Base-by-base conservation (phyloP, 352 stramenopile genomes). In the Globisporangium lucens region DNA sequence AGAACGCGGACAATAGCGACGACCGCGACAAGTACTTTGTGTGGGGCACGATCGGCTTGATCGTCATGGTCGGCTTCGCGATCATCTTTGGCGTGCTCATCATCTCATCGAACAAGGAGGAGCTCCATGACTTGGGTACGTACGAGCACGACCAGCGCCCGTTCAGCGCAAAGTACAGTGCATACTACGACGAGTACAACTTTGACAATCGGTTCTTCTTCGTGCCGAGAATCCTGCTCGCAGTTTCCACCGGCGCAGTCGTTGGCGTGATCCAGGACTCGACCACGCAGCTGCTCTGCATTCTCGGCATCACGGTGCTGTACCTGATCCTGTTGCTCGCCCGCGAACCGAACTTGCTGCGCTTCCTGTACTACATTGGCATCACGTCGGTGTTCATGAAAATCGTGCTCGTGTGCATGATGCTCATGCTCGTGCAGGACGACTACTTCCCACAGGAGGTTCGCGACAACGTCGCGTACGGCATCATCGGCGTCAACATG, bases 181-280 rank as follows among this genome's bases (percentile, higher is more conserved):
- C 83, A 20, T 94, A 93, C 77, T 96, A 95, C 60, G 87, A 94
- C 63, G 87, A 95, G 79, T 95, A 93, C 81, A 95, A 94, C 73
- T 93, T 92, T 38, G 83, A 93, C 67, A 95, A 96, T 68, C 87
- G 89, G 20, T 95, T 89, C 69, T 96, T 96, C 70, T 96, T 96
- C 66, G 76, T 95, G 27, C 83, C 83, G 6, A 79, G 87, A 0
- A 93, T 93, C 64, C 51, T 93, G 43, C 70, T 95, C 22, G 83
- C 89, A 2, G 72, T 95, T 0, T 56, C 69, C n/a, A 94, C 86
- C 0, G 89, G 89, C 43, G 77, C 79, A 20, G 72, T 95, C 20
- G 85, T 96, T 24, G 89, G 89, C 8, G 71, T 89, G 47, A 72
- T 96, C 38, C 76, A 79, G 6, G 73, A 92, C 64, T 73, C 85